Evolutionary conservation across 1,284 basidiomycete genomes (phyloP).

Genomic region (Trichosporon coremiiforme): DNA sequence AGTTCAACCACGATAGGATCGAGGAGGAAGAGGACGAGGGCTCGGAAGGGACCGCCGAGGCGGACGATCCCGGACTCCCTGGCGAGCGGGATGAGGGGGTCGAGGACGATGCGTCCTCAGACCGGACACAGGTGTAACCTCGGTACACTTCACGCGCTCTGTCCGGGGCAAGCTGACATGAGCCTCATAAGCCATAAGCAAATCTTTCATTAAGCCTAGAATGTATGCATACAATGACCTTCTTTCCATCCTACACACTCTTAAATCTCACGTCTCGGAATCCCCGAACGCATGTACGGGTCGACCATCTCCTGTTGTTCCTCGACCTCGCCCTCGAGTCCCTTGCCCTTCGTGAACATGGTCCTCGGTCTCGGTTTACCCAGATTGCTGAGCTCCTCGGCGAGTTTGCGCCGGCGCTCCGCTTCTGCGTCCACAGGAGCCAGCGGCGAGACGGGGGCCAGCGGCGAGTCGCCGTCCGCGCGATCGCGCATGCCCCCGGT

Average conservation of each 20-base stretch:
- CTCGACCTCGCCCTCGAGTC: slow-evolving; percentile 41
- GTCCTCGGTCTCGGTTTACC: slow-evolving; percentile 34
- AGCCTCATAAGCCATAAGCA: neutral
- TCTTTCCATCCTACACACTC: no score
- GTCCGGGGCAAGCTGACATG: neutral
- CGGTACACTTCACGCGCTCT: no score
- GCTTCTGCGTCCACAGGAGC: slow-evolving; percentile 1
- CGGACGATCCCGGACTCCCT: neutral
- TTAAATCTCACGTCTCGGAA: slow-evolving; percentile 31
- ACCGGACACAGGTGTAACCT: slow-evolving; percentile 16
- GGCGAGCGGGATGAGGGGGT: neutral
- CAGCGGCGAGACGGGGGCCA: neutral
- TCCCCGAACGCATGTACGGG: slow-evolving; percentile 40
- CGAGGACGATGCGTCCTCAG: slow-evolving; percentile 14
- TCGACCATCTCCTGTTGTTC: slow-evolving; percentile 47
- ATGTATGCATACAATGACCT: slow-evolving; percentile 6
- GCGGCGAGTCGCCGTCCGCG: slow-evolving; percentile 9
- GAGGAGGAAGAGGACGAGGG: neutral
- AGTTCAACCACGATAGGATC: neutral
- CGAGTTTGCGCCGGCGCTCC: slow-evolving; percentile 21
- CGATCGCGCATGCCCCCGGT: slow-evolving; percentile 10
- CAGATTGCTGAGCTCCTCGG: slow-evolving; percentile 20
- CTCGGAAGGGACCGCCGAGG: neutral
- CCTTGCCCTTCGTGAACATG: slow-evolving; percentile 38
- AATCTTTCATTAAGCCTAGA: neutral